Evolutionary conservation across 1,139 yeast genomes (phyloP).

Genomic region (Sugiyamaella paludigena): DNA sequence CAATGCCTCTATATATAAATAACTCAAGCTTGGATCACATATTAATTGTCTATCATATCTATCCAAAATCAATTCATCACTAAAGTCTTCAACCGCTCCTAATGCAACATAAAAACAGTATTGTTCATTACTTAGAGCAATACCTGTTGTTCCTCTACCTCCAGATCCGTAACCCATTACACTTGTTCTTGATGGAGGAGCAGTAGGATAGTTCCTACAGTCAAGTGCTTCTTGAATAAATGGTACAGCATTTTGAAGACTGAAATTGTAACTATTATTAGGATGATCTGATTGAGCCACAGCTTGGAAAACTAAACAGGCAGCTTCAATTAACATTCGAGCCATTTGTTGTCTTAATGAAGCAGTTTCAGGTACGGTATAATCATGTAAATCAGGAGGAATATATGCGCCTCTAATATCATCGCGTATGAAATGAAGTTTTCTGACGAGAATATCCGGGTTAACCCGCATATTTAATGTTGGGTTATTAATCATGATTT

Average conservation of each 20-base stretch:
- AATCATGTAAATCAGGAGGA: slow-evolving; percentile 57
- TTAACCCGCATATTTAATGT: slow-evolving; percentile 40
- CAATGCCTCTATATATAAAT: slow-evolving; percentile 70
- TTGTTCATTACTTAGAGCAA: slow-evolving; percentile 1
- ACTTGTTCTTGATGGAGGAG: slow-evolving; percentile 11
- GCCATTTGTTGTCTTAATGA: slow-evolving; percentile 20
- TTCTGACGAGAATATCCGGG: slow-evolving; percentile 46
- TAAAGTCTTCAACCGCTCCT: slow-evolving; percentile 58
- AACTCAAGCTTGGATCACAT: slow-evolving; percentile 53
- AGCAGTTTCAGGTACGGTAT: slow-evolving; percentile 21
- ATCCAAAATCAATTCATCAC: slow-evolving; percentile 58
- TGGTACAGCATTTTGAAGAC: slow-evolving; percentile 18
- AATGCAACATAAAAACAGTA: slow-evolving; percentile 46
- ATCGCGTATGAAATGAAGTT: slow-evolving; percentile 44
- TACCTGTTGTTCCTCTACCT: not conserved
- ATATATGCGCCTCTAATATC: slow-evolving; percentile 47
- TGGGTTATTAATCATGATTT: slow-evolving; percentile 29
- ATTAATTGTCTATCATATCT: slow-evolving; percentile 57
- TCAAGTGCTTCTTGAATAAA: slow-evolving; percentile 9
- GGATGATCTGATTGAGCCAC: slow-evolving; percentile 11
- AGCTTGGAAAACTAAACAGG: slow-evolving; percentile 19
- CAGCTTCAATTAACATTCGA: slow-evolving; percentile 26
- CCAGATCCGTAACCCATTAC: slow-evolving; percentile 6
- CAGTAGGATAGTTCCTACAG: slow-evolving; percentile 13
- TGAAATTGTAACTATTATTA: slow-evolving; percentile 14